Evolutionary conservation across 345 rosid species (phyloP).

Genomic region (Brassica rapa): DNA sequence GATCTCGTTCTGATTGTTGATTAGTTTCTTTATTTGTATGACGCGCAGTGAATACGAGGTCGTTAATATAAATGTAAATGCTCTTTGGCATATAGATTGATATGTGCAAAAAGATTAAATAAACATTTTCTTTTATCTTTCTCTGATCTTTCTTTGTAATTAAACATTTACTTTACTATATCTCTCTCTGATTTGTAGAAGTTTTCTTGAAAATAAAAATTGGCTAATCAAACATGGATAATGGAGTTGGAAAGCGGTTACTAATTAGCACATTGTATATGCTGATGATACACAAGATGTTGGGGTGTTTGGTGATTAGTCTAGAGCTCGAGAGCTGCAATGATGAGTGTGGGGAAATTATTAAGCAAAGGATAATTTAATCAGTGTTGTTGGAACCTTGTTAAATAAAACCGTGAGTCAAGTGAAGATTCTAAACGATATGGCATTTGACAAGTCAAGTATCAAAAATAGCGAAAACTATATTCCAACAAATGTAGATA

Average conservation of each 20-base stretch:
- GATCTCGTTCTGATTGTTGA: slow-evolving; percentile 26
- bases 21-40: neutral
- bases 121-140: neutral
- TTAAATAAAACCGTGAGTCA: neutral
- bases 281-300: neutral
- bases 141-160: neutral
- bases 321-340: neutral
- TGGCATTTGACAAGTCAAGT: neutral
- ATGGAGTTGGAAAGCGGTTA: neutral
- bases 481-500: neutral
- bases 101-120: slow-evolving; percentile 3
- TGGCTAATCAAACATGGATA: no score
- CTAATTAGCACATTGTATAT: neutral
- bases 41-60: slow-evolving; percentile 5
- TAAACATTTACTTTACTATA: neutral
- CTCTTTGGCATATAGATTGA: slow-evolving; percentile 13
- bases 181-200: neutral
- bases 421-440: slow-evolving; percentile 4
- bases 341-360: neutral
- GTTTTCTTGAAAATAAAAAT: neutral
- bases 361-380: neutral
- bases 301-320: neutral
- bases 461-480: neutral
- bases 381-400: neutral
- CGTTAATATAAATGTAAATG: slow-evolving; percentile 30